Percentiles rank a stretch among this genome's conserved stretches.
Evolutionary conservation across 495 filamentous ascomycete species (phyloP).

Genomic region (Aspergillus campestris): DNA sequence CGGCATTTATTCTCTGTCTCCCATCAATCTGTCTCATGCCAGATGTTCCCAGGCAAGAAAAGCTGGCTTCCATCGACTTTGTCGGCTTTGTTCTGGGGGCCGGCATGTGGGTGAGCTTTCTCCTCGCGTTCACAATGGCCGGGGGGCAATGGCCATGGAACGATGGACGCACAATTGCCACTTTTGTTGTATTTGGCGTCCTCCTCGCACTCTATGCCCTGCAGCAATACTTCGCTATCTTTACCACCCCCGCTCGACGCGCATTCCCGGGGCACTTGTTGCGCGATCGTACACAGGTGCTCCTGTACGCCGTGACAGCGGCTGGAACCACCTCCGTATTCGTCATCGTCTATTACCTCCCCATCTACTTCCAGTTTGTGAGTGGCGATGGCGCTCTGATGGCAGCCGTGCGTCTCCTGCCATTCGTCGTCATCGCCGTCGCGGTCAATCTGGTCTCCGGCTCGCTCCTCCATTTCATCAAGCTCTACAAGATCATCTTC

Average conservation of each 20-base stretch:
- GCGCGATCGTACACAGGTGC: constrained; percentile 18
- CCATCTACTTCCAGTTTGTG: constrained; percentile 54
- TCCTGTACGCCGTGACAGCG: constrained; percentile 36
- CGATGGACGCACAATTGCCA: constrained; percentile 12
- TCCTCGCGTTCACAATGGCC: too few species aligned
- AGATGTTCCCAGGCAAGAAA: constrained; percentile 16
- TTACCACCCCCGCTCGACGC: constrained; percentile 37
- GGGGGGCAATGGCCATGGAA: constrained; percentile 12
- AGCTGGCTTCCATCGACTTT: constrained; percentile 14
- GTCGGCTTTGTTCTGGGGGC: constrained; percentile 13
- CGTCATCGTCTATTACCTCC: constrained; percentile 43
- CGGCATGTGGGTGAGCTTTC: too few species aligned
- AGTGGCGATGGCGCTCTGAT: constrained; percentile 37
- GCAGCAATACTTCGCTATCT: constrained; percentile 42
- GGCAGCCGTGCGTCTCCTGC: constrained; percentile 49
- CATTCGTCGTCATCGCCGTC: constrained; percentile 46
- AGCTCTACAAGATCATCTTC: too few species aligned
- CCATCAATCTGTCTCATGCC: constrained; percentile 37
- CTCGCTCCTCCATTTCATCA: constrained; percentile 12
- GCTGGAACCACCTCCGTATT: constrained; percentile 15
- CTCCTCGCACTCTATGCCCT: constrained; percentile 12
- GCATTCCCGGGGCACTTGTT: constrained; percentile 47
- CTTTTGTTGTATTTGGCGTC: constrained; percentile 15
- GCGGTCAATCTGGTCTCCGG: constrained; percentile 41
- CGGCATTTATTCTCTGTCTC: constrained; percentile 46